Base-by-base conservation (phyloP, 163 green algal species). In the Chlorella variabilis region DNA sequence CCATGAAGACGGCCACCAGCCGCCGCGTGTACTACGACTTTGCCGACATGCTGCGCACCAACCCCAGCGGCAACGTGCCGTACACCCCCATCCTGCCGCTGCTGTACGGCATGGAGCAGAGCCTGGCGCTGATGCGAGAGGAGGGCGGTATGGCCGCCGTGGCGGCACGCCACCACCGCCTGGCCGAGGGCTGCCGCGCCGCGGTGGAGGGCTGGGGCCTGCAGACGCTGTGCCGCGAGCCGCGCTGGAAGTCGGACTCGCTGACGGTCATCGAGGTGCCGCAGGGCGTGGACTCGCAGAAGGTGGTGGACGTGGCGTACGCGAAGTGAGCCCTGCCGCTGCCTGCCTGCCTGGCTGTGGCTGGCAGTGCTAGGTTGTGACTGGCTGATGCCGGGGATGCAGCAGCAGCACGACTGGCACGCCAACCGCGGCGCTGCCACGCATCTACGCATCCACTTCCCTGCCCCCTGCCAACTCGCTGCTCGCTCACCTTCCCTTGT, bases 231-330 rank as follows among this genome's bases (percentile, higher is more conserved):
- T 99, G 96, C 86, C 96, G 94, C 79, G 85, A 97, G 66, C 87
- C 89, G 0, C 75, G 97, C 61, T 98, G 96, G 96, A 87, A 94
- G 54, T 95, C 87, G 59, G 94, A 99, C 90, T 94, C 91, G 11
- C 89, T 99, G 54, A 99, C 96, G 5, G 96, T 99, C 3, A 89
- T 99, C 15, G 88, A 98, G 89, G 88, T 88, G n/a, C 96, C 96
- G 8, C 74, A 90, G 63, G 93, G 93, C n/a, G 84, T 98, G 13
- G 94, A 99, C 92, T 95, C 83, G 76, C 93, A 93, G 73, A 87
- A 94, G 76, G 89, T 99, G 59, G 96, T 99, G 41, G 93, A 96
- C 88, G 80, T 88, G 33, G 95, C 95, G 0, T 99, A 95, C 83
- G 90, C 92, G 70, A 97, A 96, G 89, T 84, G 56, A 79, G 78